These are phyloP conservation scores for Fomitopsis pulvina DNA, from an alignment of 768 basidiomycete species.

Conservation along the genomic window DNA sequence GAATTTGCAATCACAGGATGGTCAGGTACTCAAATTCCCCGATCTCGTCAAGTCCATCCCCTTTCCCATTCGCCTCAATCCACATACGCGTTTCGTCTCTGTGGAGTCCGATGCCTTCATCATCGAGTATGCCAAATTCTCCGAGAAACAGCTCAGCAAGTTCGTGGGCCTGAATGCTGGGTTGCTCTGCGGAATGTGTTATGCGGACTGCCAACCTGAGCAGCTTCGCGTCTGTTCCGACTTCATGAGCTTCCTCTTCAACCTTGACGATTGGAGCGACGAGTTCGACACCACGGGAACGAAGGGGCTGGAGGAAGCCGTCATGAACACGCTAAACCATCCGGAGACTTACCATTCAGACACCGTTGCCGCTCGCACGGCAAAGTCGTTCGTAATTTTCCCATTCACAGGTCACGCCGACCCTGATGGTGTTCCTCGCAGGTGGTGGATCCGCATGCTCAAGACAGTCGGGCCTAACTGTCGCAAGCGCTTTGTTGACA, in stretches of 20 bases:
- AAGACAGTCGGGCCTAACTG: slow-evolving; percentile 33
- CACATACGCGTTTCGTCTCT: slow-evolving; percentile 28
- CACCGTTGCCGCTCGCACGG: slow-evolving; percentile 17
- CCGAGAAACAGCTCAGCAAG: slow-evolving; percentile 20
- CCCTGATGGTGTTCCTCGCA: neutral
- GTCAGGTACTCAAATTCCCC: slow-evolving; percentile 27
- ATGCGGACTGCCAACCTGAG: slow-evolving; percentile 46
- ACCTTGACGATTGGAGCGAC: slow-evolving; percentile 37
- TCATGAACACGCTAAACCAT: slow-evolving; percentile 24
- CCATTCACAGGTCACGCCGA: neutral
- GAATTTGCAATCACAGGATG: slow-evolving; percentile 4
- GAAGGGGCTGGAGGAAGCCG: slow-evolving; percentile 18
- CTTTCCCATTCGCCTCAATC: slow-evolving; percentile 30
- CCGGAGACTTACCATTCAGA: slow-evolving; percentile 21
- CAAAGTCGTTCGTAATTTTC: slow-evolving; percentile 13
- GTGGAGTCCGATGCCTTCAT: slow-evolving; percentile 33
- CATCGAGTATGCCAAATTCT: slow-evolving; percentile 23
- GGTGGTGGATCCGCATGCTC: slow-evolving; percentile 32
- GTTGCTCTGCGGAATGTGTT: slow-evolving; percentile 60
- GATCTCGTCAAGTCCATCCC: slow-evolving; percentile 35
- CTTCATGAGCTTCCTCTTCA: slow-evolving; percentile 49
- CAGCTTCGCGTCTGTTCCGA: slow-evolving; percentile 61
- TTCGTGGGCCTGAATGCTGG: slow-evolving; percentile 59
- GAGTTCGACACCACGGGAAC: slow-evolving; percentile 23
- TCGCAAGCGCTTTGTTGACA: slow-evolving; percentile 26